Base-by-base conservation (phyloP, 345 rosid species). In the Aegle marmelos region DNA sequence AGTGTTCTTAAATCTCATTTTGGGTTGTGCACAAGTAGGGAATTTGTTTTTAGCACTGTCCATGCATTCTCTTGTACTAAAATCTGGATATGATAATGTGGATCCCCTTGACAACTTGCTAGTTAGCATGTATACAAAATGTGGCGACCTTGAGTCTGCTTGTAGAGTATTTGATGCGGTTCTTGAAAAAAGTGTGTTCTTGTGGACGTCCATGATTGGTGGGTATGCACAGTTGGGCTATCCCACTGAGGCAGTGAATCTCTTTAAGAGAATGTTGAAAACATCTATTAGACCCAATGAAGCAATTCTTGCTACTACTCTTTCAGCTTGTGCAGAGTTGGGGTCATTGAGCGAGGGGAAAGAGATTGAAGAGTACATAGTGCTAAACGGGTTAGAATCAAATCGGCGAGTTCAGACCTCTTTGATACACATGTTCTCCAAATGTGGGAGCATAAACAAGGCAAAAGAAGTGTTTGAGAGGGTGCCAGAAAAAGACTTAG, bases 241-340 rank as follows among this genome's bases (percentile, higher is more conserved):
- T 74, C 79, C 84, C 11, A 21, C 53, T 28, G 79, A 78, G 76
- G 84, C 84, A 54, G 21, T 78, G 36, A 1, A 28, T 68, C 76
- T 78, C 30, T 82, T 82, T 59, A 78, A 78, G 62, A 78, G 41
- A 75, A 56, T 82, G 69, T 69, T 82, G 61, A 34, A 36, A 67
- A 78, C 84, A 36, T 17, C 59, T 63, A 31, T 78, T 63, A 82
- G 68, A 78, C 84, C 84, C 30, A 68, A 82, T 37, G 79, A 66
- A 78, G 81, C 81, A 74, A 74, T 81, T 14, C 37, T 82, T 10
- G 76, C 81, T 30, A 69, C 76, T 0, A 48, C 74, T 30, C 84
- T 82, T 70, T 78, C 84, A n/a, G 81, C 84, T 54, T 78, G 84
- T 74, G 84, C 84, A 10, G 76, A 78, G 56, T 30, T 75, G 65